These are phyloP conservation scores for Irpex lacteus DNA, from an alignment of 1,284 basidiomycete species.

Conservation along the genomic window DNA sequence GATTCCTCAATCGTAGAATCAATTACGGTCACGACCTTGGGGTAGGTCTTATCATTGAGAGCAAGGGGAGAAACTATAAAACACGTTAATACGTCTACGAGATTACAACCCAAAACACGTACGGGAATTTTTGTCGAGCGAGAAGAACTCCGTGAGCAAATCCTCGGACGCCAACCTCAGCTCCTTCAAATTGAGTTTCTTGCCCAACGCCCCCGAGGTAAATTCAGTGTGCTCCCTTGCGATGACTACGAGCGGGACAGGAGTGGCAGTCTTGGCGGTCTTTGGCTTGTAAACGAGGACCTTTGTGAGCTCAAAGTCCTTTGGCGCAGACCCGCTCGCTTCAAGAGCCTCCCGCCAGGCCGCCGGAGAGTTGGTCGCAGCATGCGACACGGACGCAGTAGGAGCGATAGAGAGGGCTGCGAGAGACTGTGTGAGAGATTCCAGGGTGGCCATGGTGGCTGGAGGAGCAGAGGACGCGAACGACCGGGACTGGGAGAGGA, in stretches of 20 bases:
- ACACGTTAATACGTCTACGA: background rate
- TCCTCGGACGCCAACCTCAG: constrained; percentile 87
- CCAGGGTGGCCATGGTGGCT: constrained; percentile 31
- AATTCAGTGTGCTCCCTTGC: constrained; percentile 84
- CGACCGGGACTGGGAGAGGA: constrained; percentile 2
- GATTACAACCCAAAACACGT: constrained; percentile 32
- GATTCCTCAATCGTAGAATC: constrained; percentile 74
- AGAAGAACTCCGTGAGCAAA: constrained; percentile 83
- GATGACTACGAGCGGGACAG: constrained; percentile 85
- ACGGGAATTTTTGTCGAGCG: constrained; percentile 85
- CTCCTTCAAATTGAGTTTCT: constrained; percentile 87
- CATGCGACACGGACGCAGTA: constrained; percentile 48
- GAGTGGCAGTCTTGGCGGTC: constrained; percentile 83
- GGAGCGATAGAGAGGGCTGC: constrained; percentile 54
- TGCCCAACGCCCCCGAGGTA: constrained; percentile 71
- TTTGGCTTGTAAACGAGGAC: constrained; percentile 90
- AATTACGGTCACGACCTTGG: constrained; percentile 76
- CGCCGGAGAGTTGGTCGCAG: constrained; percentile 57
- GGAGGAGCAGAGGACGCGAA: constrained; percentile 9
- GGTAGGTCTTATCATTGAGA: constrained; percentile 66
- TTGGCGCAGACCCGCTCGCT: constrained; percentile 45
- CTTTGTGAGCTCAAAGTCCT: constrained; percentile 71
- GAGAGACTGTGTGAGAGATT: constrained; percentile 37
- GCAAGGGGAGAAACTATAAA: constrained; percentile 75
- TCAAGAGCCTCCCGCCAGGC: constrained; percentile 67